A percentile compares a stretch with the other conserved stretches of the same genome.
Conservation (phyloP, 768 basidiomycete genomes). For the Aureoboletus auriporus region DNA sequence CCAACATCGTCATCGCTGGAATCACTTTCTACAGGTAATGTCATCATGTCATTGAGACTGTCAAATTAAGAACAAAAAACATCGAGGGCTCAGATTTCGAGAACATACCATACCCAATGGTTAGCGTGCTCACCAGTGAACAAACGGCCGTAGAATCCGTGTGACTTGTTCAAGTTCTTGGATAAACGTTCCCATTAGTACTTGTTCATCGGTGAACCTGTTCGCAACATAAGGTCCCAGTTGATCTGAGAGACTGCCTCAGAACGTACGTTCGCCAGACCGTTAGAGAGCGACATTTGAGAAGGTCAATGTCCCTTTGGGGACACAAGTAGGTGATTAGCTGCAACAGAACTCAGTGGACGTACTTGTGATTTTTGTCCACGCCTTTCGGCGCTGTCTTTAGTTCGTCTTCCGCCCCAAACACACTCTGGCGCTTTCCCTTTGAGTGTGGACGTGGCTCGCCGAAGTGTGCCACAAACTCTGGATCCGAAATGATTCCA, state of each 20-base stretch:
- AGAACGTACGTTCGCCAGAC: constrained; percentile 54
- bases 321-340: not conserved
- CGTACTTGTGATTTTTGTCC: constrained; percentile 73
- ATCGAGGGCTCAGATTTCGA: not conserved
- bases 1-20: constrained; percentile 1
- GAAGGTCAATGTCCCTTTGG: constrained; percentile 80
- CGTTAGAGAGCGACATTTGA: constrained; percentile 78
- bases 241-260: constrained; percentile 4
- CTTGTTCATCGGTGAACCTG: constrained; percentile 76
- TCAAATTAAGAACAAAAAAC: not conserved
- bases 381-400: constrained; percentile 92
- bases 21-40: constrained; percentile 37
- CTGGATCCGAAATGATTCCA: constrained; percentile 56
- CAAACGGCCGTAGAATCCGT: constrained; percentile 63
- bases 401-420: constrained; percentile 82
- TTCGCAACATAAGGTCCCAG: constrained; percentile 1
- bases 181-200: constrained; percentile 60
- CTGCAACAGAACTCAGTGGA: not conserved
- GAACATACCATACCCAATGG: not conserved
- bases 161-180: constrained; percentile 54
- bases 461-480: constrained; percentile 79
- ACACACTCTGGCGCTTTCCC: constrained; percentile 70
- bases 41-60: constrained; percentile 74
- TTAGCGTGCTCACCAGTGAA: constrained; percentile 57
- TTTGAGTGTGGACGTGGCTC: constrained; percentile 56